Conservation (phyloP, 2,329 filamentous ascomycete genomes). For the Herpomyces periplanetae region DNA sequence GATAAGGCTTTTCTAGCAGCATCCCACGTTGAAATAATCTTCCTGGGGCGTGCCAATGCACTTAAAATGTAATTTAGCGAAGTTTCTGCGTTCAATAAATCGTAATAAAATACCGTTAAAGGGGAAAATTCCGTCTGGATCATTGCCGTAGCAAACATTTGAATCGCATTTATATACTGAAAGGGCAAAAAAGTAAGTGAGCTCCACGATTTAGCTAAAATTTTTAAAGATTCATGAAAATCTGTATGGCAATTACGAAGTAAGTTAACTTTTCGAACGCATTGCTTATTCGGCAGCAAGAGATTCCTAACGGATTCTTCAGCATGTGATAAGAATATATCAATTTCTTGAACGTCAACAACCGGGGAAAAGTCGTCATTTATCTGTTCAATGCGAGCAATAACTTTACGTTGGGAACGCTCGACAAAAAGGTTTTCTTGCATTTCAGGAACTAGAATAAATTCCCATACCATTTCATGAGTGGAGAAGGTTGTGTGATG, state of each 20-base stretch:
- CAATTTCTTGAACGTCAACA: slow-evolving; percentile 40
- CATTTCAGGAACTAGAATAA: slow-evolving; percentile 80
- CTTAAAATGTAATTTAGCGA: slow-evolving; percentile 44
- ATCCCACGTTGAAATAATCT: slow-evolving; percentile 36
- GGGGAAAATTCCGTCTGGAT: slow-evolving; percentile 25
- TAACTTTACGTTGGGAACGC: slow-evolving; percentile 48
- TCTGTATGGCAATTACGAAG: slow-evolving; percentile 21
- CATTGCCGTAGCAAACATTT: slow-evolving; percentile 25
- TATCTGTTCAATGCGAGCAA: slow-evolving; percentile 41
- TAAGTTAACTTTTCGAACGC: slow-evolving; percentile 38
- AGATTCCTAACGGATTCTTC: slow-evolving; percentile 57
- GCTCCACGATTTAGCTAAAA: slow-evolving; percentile 10
- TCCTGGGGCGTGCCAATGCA: slow-evolving; percentile 36
- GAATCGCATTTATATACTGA: slow-evolving; percentile 25
- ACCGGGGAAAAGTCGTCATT: slow-evolving; percentile 60
- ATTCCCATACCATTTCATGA: slow-evolving; percentile 95
- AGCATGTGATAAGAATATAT: slow-evolving; percentile 65
- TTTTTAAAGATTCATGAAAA: slow-evolving; percentile 11
- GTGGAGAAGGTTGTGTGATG: slow-evolving; percentile 68
- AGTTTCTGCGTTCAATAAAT: slow-evolving; percentile 36
- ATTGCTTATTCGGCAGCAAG: slow-evolving; percentile 40
- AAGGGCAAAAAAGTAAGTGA: slow-evolving; percentile 24
- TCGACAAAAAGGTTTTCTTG: slow-evolving; percentile 64
- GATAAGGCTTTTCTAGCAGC: slow-evolving; percentile 33
- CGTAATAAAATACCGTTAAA: slow-evolving; percentile 27